A percentile compares a stretch with the other conserved stretches of the same genome.
Conservation (phyloP, 257 asterid species). For the Craterostigma plantagineum region DNA sequence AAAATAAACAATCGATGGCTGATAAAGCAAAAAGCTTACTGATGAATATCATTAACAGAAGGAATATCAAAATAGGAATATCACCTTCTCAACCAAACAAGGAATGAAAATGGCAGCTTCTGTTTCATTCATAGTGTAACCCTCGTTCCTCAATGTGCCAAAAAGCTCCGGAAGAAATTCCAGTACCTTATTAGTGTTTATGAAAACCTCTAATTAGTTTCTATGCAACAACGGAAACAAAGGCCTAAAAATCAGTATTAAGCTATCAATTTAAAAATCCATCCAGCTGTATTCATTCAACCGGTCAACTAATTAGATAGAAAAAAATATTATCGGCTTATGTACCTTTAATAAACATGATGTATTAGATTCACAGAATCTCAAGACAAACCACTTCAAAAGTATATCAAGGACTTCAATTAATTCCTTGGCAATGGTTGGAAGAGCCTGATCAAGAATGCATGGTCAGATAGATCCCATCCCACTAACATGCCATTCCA, state of each 20-base stretch:
- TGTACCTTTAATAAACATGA: slow-evolving; percentile 79
- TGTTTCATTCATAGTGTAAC: slow-evolving; percentile 77
- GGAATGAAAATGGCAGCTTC: slow-evolving; percentile 95
- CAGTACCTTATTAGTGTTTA: slow-evolving; percentile 44
- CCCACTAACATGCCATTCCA: neutral
- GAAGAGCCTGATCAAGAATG: slow-evolving; percentile 51
- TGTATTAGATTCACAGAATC: slow-evolving; percentile 83
- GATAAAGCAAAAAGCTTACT: neutral
- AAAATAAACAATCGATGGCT: neutral
- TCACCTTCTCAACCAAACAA: slow-evolving; percentile 90
- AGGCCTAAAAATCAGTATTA: no score
- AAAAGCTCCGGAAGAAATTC: slow-evolving; percentile 95
- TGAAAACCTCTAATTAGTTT: no score
- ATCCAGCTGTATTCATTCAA: neutral
- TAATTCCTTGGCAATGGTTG: slow-evolving; percentile 54
- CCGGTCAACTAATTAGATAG: neutral
- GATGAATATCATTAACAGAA: no score
- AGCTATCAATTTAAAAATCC: neutral
- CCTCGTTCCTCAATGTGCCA: slow-evolving; percentile 70
- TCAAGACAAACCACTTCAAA: slow-evolving; percentile 80
- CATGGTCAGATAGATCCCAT: slow-evolving; percentile 7
- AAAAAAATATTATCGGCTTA: slow-evolving; percentile 3
- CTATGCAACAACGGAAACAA: no score
- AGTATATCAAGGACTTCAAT: slow-evolving; percentile 80
- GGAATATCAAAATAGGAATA: neutral